Evolutionary conservation across 257 asterid species (phyloP), one percentile per base, ranked within the genome.

Genomic region (Eustoma russellianum): DNA sequence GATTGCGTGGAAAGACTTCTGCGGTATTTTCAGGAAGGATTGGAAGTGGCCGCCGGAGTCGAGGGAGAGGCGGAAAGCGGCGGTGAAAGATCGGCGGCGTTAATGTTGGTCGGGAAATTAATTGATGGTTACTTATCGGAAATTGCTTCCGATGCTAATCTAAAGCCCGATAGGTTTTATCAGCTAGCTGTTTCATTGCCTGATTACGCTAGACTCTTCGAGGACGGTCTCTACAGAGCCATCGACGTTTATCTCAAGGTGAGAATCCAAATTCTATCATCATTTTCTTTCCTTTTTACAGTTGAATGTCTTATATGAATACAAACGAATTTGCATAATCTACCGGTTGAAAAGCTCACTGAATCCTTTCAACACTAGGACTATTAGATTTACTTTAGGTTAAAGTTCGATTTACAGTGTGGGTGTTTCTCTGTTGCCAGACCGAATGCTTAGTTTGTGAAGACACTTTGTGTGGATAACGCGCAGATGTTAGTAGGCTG

Each of bases 161-260:
- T 92, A 69, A 79, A 76, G 75, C 76, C 86, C 57, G 93, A 88
- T 2, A 79, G 77, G 48, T 92, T 92, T 62, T 83, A 66, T 64
- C 88, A 88, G 44, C 70, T 92, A 41, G 91, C 95, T 48, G 60
- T 83, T 49, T 70, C 93, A 14, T 50, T 92, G 74, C 95, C 97
- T 53, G 91, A 88, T 33, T 81, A 69, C 13, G 95, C 99, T 53
- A 78, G 99, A 53, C 71, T 85, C 43, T 92, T 77, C 43, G 94
- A 92, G 66, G 97, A 92, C 50, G 99, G 99, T 14, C 93, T 92
- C 46, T 92, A 92, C 59, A 81, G 99, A 50, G 97, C 97, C 17
- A 94, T 92, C n/a, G 99, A 92, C 71, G 95, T 92, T 19, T 88
- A 83, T 78, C 94, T 92, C 48, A 92, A 88, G 99, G 99, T 85